phyloP scores from a whole-genome alignment of 306 rosid species.

The Sicyos baderoa region DNA sequence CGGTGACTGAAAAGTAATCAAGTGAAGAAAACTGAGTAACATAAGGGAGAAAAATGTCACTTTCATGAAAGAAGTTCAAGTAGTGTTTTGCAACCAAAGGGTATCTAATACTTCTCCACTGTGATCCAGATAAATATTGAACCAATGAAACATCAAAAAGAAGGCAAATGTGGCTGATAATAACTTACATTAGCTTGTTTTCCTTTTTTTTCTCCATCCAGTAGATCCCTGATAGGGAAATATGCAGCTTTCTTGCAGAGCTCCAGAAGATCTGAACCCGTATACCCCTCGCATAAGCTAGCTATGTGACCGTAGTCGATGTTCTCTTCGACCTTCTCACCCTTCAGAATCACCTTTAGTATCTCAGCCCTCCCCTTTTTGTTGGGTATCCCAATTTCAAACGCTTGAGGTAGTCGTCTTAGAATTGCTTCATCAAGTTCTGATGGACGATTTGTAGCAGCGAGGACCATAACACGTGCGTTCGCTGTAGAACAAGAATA shows the following conservation, averaged over 20 bases:
- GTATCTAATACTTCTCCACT: neutral
- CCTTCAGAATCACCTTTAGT: constrained; percentile 74
- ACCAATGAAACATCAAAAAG: neutral
- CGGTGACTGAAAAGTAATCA: constrained; percentile 47
- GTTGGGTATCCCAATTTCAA: constrained; percentile 82
- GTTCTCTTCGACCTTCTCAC: constrained; percentile 51
- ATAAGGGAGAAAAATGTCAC: neutral
- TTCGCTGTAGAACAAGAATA: constrained; percentile 36
- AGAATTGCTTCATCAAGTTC: constrained; percentile 99
- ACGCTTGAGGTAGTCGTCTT: constrained; percentile 90
- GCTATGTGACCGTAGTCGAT: constrained; percentile 55
- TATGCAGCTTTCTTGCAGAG: constrained; percentile 99
- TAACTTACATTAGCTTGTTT: constrained; percentile 22
- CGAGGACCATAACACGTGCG: constrained; percentile 95
- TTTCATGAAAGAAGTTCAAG: neutral
- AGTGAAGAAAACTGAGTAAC: constrained; percentile 6
- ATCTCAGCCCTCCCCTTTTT: constrained; percentile 68
- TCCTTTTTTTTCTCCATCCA: constrained; percentile 53
- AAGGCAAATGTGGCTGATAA: neutral
- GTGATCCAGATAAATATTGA: neutral
- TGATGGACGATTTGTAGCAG: constrained; percentile 97
- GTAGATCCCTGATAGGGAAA: constrained; percentile 72
- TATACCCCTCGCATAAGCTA: constrained; percentile 59
- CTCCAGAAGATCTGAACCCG: constrained; percentile 94
- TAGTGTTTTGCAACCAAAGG: neutral